phyloP scores from a whole-genome alignment of 352 stramenopile genomes.

The Phytophthora pistaciae region DNA sequence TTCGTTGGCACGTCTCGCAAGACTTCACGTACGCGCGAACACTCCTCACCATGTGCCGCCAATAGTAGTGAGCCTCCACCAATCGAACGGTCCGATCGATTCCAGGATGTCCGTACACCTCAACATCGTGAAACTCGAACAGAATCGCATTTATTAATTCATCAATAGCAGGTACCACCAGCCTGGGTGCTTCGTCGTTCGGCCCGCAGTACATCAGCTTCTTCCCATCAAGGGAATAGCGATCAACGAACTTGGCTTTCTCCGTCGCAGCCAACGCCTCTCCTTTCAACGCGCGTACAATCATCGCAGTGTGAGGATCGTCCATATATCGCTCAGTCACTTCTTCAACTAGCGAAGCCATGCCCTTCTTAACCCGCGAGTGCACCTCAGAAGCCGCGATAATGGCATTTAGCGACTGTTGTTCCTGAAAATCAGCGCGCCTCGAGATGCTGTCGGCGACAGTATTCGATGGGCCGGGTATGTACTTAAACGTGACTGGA shows the following conservation, averaged over 20 bases:
- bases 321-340: too few relatives aligned
- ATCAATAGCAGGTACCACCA: neutral
- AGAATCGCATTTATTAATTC: neutral
- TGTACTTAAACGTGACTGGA: neutral
- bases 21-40: neutral
- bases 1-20: neutral
- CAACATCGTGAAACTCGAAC: neutral
- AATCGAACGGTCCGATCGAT: neutral
- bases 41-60: neutral
- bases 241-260: too few relatives aligned
- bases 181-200: too few relatives aligned
- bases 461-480: neutral
- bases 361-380: too few relatives aligned
- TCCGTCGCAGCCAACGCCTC: too few relatives aligned
- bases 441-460: neutral
- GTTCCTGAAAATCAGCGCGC: neutral
- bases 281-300: too few relatives aligned
- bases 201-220: neutral
- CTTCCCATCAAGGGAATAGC: neutral
- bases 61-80: neutral
- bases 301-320: too few relatives aligned
- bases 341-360: too few relatives aligned
- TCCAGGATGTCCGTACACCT: neutral
- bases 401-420: neutral
- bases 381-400: too few relatives aligned